Conservation (phyloP, 2,329 filamentous ascomycete genomes). For the Claviceps spartinae region DNA sequence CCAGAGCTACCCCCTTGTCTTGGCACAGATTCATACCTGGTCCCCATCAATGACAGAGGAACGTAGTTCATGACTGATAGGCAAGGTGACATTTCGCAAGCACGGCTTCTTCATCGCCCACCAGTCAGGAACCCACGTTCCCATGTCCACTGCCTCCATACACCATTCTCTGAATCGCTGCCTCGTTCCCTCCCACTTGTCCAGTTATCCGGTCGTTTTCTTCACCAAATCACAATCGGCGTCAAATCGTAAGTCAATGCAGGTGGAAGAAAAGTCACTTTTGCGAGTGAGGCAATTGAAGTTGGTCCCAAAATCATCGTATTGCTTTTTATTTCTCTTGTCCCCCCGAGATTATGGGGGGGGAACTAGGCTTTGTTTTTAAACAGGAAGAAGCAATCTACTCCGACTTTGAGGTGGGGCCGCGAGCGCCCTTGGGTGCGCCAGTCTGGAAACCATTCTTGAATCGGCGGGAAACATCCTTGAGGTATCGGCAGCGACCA, state of each 20-base stretch:
- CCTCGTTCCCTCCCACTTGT: no score
- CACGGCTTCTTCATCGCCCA: no score
- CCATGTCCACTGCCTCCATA: no score
- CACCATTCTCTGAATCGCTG: no score
- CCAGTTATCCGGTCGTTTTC: not conserved
- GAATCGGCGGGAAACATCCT: constrained; percentile 83
- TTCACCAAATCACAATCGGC: not conserved
- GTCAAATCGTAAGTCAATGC: constrained; percentile 5
- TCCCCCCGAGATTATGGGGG: not conserved
- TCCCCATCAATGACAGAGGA: no score
- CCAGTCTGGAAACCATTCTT: constrained; percentile 95
- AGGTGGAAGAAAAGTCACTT: not conserved
- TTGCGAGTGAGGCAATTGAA: no score
- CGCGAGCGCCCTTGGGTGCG: constrained; percentile 66
- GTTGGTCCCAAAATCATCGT: not conserved
- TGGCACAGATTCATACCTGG: no score
- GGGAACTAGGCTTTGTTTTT: constrained; percentile 4
- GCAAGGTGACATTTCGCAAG: no score
- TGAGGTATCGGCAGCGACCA: constrained; percentile 91
- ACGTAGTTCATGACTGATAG: no score
- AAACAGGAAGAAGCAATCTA: constrained; percentile 2
- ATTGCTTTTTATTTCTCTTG: constrained; percentile 1
- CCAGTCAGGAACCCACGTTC: no score
- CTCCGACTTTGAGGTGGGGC: constrained; percentile 11
- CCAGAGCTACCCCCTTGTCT: no score